These are phyloP conservation scores for Neoscytalidium dimidiatum DNA, from an alignment of 2,329 filamentous ascomycete genomes.

Conservation along the genomic window DNA sequence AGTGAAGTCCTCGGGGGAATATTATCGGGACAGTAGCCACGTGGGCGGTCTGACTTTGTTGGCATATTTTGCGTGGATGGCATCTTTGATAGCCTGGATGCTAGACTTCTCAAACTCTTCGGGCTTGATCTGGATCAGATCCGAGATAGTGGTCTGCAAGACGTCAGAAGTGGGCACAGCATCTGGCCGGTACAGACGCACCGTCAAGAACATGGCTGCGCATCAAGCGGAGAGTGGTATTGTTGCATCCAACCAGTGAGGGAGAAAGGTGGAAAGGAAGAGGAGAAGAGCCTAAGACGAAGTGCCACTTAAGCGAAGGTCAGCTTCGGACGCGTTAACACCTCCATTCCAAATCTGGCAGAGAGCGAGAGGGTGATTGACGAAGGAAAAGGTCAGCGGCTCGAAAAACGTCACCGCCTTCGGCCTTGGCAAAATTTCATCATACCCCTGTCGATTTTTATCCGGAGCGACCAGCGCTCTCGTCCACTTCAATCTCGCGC, in stretches of 20 bases:
- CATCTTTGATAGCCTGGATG: conserved; percentile 85
- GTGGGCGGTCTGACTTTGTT: conserved; percentile 66
- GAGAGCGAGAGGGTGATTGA: not conserved
- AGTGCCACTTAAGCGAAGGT: not conserved
- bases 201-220: conserved; percentile 18
- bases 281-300: not conserved
- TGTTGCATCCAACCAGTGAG: conserved; percentile 1
- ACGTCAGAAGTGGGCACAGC: conserved; percentile 5
- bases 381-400: conserved; percentile 9
- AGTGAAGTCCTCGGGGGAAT: not conserved
- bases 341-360: not conserved
- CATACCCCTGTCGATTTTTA: conserved; percentile 1
- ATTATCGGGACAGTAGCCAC: no score
- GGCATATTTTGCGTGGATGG: conserved; percentile 94
- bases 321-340: not conserved
- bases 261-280: not conserved
- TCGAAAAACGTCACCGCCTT: conserved; percentile 14
- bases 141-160: conserved; percentile 81
- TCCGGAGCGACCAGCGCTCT: not conserved
- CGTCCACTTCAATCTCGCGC: not conserved
- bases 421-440: conserved; percentile 18
- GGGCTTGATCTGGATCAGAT: conserved; percentile 90
- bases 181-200: not conserved
- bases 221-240: not conserved
- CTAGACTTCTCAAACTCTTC: conserved; percentile 85